Conservation (phyloP, 176 grass and related monocot species). For the Pharus latifolius region DNA sequence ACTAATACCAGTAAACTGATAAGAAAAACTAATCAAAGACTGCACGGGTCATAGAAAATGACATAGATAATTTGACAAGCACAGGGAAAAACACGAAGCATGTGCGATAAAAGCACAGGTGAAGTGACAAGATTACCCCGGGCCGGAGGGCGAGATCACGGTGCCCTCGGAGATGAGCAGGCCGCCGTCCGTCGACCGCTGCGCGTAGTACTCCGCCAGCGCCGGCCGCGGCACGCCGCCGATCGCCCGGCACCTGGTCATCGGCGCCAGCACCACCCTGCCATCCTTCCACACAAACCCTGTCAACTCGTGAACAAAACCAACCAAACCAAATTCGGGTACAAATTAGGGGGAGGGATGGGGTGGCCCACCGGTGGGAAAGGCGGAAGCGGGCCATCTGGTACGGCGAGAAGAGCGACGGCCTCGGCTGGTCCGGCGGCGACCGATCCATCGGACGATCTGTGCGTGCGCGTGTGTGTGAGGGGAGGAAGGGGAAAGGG, state of each 20-base stretch:
- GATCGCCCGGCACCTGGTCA: conserved; percentile 87
- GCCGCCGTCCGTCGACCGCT: conserved; percentile 65
- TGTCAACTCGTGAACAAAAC: background rate
- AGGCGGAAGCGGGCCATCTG: conserved; percentile 74
- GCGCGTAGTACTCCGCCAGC: conserved; percentile 64
- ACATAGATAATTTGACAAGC: background rate
- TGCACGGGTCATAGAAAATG: background rate
- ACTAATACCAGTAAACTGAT: background rate
- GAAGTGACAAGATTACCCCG: conserved; percentile 54
- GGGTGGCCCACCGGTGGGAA: conserved; percentile 55
- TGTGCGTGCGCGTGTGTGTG: background rate
- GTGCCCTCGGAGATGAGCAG: conserved; percentile 91
- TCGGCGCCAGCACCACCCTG: conserved; percentile 87
- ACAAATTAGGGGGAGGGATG: background rate
- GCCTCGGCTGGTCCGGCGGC: background rate
- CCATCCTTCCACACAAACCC: background rate
- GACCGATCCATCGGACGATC: conserved; percentile 7
- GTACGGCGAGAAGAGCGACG: conserved; percentile 83
- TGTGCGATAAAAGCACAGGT: background rate
- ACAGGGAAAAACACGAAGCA: background rate
- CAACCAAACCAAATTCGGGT: background rate
- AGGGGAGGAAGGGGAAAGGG: background rate
- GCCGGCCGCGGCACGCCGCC: conserved; percentile 47
- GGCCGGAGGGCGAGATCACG: conserved; percentile 50
- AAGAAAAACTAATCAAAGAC: background rate